phyloP scores from a whole-genome alignment of 805 yeast genomes.

The Dipodascus geniculatus region DNA sequence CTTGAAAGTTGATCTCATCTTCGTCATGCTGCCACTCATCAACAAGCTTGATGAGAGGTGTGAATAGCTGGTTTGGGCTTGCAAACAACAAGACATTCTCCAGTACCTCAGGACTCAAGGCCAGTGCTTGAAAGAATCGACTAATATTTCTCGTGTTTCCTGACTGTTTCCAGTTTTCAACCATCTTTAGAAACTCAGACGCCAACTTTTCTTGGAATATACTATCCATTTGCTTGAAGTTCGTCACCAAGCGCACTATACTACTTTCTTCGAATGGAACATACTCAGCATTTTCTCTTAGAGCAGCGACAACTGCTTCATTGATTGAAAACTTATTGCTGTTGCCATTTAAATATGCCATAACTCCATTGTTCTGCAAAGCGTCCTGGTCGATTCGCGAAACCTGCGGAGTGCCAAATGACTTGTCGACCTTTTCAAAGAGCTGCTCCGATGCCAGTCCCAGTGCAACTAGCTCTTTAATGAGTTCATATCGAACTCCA shows the following conservation, averaged over 20 bases:
- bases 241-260: constrained; percentile 36
- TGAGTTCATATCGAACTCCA: constrained; percentile 40
- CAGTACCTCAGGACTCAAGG: constrained; percentile 32
- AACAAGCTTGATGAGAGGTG: constrained; percentile 38
- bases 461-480: constrained; percentile 18
- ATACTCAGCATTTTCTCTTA: constrained; percentile 35
- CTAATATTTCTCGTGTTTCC: constrained; percentile 35
- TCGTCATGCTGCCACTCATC: constrained; percentile 41
- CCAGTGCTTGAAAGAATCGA: constrained; percentile 41
- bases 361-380: constrained; percentile 17
- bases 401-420: constrained; percentile 17
- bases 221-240: constrained; percentile 37
- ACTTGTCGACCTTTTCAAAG: constrained; percentile 25
- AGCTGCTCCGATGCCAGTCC: constrained; percentile 31
- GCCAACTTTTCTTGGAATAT: constrained; percentile 37
- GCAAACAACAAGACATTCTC: constrained; percentile 33
- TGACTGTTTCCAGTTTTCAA: constrained; percentile 28
- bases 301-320: constrained; percentile 17
- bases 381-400: constrained; percentile 11
- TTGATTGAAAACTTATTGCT: constrained; percentile 21
- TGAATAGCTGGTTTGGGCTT: constrained; percentile 33
- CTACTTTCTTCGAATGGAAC: constrained; percentile 41
- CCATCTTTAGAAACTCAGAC: constrained; percentile 23
- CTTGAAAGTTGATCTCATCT: constrained; percentile 52
- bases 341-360: constrained; percentile 26